Evolutionary conservation across 2,329 filamentous ascomycete genomes (phyloP).

Genomic region (Orbilia blumenaviensis): DNA sequence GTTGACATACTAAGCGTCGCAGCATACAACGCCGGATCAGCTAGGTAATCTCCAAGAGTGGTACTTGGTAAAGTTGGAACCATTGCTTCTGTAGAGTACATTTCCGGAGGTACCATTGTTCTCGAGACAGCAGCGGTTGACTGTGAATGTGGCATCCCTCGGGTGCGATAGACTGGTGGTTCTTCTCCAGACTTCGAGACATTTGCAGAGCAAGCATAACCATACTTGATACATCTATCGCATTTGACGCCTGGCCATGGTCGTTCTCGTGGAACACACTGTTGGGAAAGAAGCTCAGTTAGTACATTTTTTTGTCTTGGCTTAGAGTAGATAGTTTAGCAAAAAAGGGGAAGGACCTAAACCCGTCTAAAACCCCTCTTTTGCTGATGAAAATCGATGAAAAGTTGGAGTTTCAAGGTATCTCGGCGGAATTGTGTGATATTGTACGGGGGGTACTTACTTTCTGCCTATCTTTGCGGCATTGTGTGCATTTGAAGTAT

Average conservation of each 20-base stretch:
- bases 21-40: conserved; percentile 43
- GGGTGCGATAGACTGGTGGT: conserved; percentile 45
- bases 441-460: conserved; percentile 7
- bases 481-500: conserved; percentile 51
- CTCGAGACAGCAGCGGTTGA: conserved; percentile 25
- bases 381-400: conserved; percentile 16
- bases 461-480: conserved; percentile 52
- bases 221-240: conserved; percentile 51
- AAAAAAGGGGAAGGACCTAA: conserved; percentile 48
- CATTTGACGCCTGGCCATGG: conserved; percentile 53
- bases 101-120: conserved; percentile 33
- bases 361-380: conserved; percentile 41
- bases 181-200: conserved; percentile 50
- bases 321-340: conserved; percentile 26
- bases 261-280: conserved; percentile 51
- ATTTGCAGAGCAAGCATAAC: conserved; percentile 50
- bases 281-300: conserved; percentile 22
- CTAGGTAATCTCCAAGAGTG: conserved; percentile 37
- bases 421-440: neutral
- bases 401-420: neutral
- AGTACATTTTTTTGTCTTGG: conserved; percentile 37
- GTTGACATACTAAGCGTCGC: conserved; percentile 47
- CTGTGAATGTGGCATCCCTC: conserved; percentile 35
- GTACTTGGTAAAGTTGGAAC: conserved; percentile 45
- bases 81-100: conserved; percentile 47